Evolutionary conservation across 164 flowering plant genomes (phyloP).

Genomic region (Chimonanthus praecox): DNA sequence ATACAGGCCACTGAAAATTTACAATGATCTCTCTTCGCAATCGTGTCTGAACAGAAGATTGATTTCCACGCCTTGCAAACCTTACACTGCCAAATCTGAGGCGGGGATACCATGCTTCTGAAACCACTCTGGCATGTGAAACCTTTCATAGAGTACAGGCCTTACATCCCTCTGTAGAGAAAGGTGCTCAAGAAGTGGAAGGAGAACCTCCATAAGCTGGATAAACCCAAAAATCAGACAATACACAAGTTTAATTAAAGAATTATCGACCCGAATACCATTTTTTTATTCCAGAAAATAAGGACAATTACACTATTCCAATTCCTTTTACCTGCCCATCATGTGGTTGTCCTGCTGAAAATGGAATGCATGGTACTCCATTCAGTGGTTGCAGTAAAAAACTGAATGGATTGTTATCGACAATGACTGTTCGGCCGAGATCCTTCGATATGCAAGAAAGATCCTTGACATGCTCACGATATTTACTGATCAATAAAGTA

Average conservation of each 20-base stretch:
- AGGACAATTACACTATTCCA: background rate
- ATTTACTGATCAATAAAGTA: conserved; percentile 43
- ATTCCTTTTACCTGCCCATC: conserved; percentile 72
- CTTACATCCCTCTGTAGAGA: conserved; percentile 75
- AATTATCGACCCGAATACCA: background rate
- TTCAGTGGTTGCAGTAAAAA: conserved; percentile 88
- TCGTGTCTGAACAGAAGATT: background rate
- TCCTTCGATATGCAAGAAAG: conserved; percentile 68
- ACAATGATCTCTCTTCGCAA: background rate
- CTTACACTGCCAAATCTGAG: conserved; percentile 5
- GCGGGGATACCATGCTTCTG: conserved; percentile 81
- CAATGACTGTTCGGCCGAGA: conserved; percentile 68
- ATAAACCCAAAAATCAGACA: background rate
- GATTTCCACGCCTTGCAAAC: background rate
- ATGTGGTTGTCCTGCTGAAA: conserved; percentile 78
- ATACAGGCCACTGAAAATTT: background rate
- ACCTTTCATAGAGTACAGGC: conserved; percentile 69
- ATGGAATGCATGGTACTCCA: conserved; percentile 94
- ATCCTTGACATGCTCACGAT: conserved; percentile 93
- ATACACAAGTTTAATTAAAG: background rate
- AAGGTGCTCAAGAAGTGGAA: conserved; percentile 80
- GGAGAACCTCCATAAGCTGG: conserved; percentile 84
- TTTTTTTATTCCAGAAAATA: background rate
- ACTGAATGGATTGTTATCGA: conserved; percentile 96
- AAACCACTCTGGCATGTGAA: conserved; percentile 97